Evolutionary conservation across 345 rosid genomes (phyloP).

Genomic region (Lumnitzera littorea): DNA sequence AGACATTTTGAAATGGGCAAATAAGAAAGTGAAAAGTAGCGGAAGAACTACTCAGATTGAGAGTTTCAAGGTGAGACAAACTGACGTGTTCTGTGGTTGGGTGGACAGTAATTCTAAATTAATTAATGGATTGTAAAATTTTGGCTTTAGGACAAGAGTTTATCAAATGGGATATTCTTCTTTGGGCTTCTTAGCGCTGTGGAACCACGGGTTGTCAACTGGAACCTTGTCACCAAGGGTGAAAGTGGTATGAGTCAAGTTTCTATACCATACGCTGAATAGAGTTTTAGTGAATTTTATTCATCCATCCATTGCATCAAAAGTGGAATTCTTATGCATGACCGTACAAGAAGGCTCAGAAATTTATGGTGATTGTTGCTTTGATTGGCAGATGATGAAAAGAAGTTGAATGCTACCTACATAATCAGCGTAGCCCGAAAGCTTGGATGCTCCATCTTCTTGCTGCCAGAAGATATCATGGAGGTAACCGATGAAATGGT

Average conservation of each 20-base stretch:
- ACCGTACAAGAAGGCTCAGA: background rate
- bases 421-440: constrained; percentile 91
- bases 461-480: constrained; percentile 92
- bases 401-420: constrained; percentile 92
- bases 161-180: constrained; percentile 76
- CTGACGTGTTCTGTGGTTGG: constrained; percentile 1
- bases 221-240: constrained; percentile 96
- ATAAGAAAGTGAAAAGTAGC: constrained; percentile 47
- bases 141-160: constrained; percentile 65
- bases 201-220: constrained; percentile 94
- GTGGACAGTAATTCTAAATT: background rate
- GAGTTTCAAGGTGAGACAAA: constrained; percentile 63
- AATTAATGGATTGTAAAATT: background rate
- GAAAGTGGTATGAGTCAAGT: constrained; percentile 51
- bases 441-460: constrained; percentile 95
- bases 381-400: constrained; percentile 58
- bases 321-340: too few relatives aligned
- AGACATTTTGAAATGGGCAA: constrained; percentile 77
- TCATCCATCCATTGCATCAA: too few relatives aligned
- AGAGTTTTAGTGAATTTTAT: too few relatives aligned
- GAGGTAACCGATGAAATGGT: constrained; percentile 40
- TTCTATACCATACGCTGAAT: too few relatives aligned
- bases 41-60: constrained; percentile 59
- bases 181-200: constrained; percentile 82
- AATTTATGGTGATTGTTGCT: constrained; percentile 1